Percentiles rank a stretch among this genome's conserved stretches.
Evolutionary conservation across 176 grass and related monocot genomes (phyloP).

Genomic region (Musa schizocarpa): DNA sequence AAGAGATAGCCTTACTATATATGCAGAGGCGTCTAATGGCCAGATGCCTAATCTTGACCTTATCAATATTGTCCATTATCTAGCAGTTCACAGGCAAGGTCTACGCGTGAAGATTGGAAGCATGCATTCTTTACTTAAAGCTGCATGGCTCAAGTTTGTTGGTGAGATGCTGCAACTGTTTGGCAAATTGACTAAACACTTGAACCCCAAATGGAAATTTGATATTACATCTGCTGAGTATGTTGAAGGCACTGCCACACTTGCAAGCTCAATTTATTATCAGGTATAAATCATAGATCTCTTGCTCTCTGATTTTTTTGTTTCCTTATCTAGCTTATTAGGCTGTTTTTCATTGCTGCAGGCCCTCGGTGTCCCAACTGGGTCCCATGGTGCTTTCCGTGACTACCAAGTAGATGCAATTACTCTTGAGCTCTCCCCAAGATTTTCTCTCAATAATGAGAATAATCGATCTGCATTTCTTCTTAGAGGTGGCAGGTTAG

Average conservation of each 20-base stretch:
- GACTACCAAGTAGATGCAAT: slow-evolving; percentile 96
- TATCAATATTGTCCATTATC: slow-evolving; percentile 88
- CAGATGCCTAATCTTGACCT: slow-evolving; percentile 98
- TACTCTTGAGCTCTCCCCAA: slow-evolving; percentile 70
- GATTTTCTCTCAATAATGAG: slow-evolving; percentile 68
- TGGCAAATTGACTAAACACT: slow-evolving; percentile 56
- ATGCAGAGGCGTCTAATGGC: slow-evolving; percentile 95
- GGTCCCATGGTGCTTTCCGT: slow-evolving; percentile 85
- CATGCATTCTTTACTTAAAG: slow-evolving; percentile 48
- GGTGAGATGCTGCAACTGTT: slow-evolving; percentile 58
- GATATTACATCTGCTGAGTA: slow-evolving; percentile 67
- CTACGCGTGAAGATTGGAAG: slow-evolving; percentile 57
- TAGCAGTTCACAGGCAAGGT: slow-evolving; percentile 95
- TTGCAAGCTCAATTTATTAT: slow-evolving; percentile 81
- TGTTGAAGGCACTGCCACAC: slow-evolving; percentile 65
- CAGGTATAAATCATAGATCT: slow-evolving; percentile 40
- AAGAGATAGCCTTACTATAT: slow-evolving; percentile 75
- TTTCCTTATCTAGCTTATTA: not conserved
- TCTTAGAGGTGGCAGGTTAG: slow-evolving; percentile 69
- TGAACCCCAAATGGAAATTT: slow-evolving; percentile 83
- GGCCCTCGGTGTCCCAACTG: slow-evolving; percentile 89
- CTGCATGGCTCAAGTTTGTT: slow-evolving; percentile 46
- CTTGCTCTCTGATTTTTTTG: not conserved
- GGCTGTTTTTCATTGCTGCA: slow-evolving; percentile 24
- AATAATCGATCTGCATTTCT: slow-evolving; percentile 66